Evolutionary conservation across 2,329 filamentous ascomycete species (phyloP).

Genomic region (Botrytis aclada): DNA sequence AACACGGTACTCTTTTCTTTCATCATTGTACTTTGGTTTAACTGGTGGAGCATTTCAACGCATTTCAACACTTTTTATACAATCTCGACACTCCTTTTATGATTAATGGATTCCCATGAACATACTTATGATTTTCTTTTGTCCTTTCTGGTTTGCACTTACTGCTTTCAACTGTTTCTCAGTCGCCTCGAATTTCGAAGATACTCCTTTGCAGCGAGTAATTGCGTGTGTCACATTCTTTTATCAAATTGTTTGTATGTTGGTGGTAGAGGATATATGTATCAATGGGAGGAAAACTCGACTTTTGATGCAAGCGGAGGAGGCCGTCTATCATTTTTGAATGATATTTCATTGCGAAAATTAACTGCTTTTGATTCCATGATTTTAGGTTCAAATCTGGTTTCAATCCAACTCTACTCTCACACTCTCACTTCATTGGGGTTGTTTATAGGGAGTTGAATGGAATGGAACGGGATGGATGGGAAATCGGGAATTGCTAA

Average conservation of each 20-base stretch:
- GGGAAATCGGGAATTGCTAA: not conserved
- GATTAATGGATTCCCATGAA: conserved; percentile 13
- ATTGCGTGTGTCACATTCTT: not conserved
- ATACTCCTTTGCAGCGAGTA: conserved; percentile 14
- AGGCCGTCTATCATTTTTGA: conserved; percentile 6
- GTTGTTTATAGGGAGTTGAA: conserved; percentile 13
- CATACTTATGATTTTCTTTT: conserved; percentile 16
- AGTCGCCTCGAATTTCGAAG: conserved; percentile 3
- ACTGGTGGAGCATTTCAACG: not conserved
- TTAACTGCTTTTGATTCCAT: not conserved
- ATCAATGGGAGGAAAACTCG: conserved; percentile 6
- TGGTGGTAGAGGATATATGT: conserved; percentile 6
- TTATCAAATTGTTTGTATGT: not conserved
- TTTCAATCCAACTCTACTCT: conserved; percentile 13
- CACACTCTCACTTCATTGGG: not conserved
- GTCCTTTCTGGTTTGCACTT: not conserved
- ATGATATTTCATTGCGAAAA: conserved; percentile 5
- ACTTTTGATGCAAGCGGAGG: not conserved
- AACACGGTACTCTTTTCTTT: not conserved
- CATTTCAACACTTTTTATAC: conserved; percentile 1
- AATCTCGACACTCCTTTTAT: conserved; percentile 9
- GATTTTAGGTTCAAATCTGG: conserved; percentile 1
- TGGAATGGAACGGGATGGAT: not conserved
- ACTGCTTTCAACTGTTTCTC: conserved; percentile 2
- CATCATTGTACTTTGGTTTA: conserved; percentile 10